Evolutionary conservation across 164 flowering plant species (phyloP), one percentile per base, ranked within the genome.

Genomic region (Liquidambar formosana): DNA sequence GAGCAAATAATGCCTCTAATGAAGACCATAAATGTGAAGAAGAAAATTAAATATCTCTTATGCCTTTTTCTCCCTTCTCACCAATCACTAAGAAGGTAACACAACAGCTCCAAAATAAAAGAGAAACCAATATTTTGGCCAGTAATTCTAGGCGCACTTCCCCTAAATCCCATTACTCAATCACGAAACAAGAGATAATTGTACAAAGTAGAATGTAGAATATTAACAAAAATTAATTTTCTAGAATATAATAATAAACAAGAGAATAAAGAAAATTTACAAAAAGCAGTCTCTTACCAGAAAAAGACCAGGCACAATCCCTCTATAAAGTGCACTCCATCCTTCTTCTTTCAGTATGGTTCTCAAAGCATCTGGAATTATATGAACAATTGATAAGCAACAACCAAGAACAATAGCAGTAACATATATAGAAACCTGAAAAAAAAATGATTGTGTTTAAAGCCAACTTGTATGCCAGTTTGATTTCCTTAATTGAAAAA

Each of bases 301-400:
- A 61, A 96, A 81, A 61, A 96, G 94, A 69, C 96, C 70, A 45
- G 99, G 99, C 23, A 83, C 85, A 74, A 96, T 72, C 61, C 99
- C 99, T 81, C 69, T 90, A 76, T 96, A 96, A 53, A 96, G 86
- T 62, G 92, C 90, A 67, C 69, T 80, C 92, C 89, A 90, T 64
- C 99, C 99, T 85, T 96, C 99, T 77, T 96, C 99, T 82, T 78
- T 92, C 78, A 87, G 38, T 76, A 96, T 96, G 73, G 99, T 96
- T 81, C 85, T 88, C 26, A 96, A 71, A 66, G 97, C 98, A 90
- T 92, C 99, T 96, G 88, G 68, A 38, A 76, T 67, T 53, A 62
- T 26, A 73, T 60, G 8, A 70, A 47, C 16, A 25, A 60, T 15
- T 49, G 23, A 41, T 46, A 25, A 41, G 56, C 28, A 67, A 59